A percentile compares a stretch with the other conserved stretches of the same genome.
Evolutionary conservation across 257 asterid genomes (phyloP).

Genomic region (Solanum clarkiae): DNA sequence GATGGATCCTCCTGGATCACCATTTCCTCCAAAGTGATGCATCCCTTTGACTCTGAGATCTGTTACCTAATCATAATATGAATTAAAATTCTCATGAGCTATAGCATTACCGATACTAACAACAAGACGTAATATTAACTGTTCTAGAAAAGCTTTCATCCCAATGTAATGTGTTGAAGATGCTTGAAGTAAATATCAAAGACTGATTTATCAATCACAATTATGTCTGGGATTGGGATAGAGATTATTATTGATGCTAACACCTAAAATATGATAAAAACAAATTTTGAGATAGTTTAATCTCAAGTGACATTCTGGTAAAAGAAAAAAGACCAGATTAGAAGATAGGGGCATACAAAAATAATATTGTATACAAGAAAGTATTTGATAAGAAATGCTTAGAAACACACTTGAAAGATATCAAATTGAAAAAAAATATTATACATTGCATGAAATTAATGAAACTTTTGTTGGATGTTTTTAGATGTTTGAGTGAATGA

Average conservation of each 20-base stretch:
- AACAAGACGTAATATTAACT: not conserved
- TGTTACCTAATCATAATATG: not conserved
- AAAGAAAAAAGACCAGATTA: no score
- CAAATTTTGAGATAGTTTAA: not conserved
- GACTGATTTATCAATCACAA: not conserved
- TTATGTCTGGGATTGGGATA: not conserved
- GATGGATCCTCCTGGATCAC: not conserved
- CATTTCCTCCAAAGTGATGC: not conserved
- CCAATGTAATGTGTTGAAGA: not conserved
- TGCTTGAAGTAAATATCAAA: not conserved
- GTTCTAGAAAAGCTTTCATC: not conserved
- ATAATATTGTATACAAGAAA: no score
- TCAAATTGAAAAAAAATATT: no score
- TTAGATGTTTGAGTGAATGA: no score
- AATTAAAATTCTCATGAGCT: not conserved
- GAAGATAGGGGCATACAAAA: no score
- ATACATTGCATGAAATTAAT: no score
- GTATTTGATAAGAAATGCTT: no score
- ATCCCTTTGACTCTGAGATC: not conserved
- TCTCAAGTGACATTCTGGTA: not conserved
- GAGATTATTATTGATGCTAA: not conserved
- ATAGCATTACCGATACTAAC: not conserved
- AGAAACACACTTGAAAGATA: no score
- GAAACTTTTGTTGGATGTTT: no score
- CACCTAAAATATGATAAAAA: not conserved